These are phyloP conservation scores for Mucor circinelloides DNA, from an alignment of 371 early-diverging fungal species.

Conservation along the genomic window DNA sequence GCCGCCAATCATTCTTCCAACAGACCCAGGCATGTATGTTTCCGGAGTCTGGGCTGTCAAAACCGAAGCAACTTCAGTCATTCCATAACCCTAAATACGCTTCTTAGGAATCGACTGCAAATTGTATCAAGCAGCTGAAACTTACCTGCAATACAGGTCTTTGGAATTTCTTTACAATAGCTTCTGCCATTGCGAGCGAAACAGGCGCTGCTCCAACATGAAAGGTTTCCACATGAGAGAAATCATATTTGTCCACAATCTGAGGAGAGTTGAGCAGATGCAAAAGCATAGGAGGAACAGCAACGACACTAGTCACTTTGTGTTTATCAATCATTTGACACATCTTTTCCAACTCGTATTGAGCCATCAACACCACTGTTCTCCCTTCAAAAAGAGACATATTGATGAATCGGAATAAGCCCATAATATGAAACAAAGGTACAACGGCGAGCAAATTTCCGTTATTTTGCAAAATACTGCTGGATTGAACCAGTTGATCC, in stretches of 20 bases:
- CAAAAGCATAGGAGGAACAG: constrained; percentile 69
- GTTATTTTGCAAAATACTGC: neutral
- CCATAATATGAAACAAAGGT: constrained; percentile 85
- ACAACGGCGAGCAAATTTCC: constrained; percentile 65
- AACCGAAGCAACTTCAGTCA: constrained; percentile 58
- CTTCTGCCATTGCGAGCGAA: neutral
- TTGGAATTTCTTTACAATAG: constrained; percentile 1
- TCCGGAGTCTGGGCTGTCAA: constrained; percentile 57
- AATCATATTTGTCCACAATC: constrained; percentile 58
- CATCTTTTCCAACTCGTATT: constrained; percentile 38
- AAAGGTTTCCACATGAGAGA: constrained; percentile 56
- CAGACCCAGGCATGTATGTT: constrained; percentile 53
- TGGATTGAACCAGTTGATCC: neutral
- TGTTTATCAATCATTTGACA: constrained; percentile 58
- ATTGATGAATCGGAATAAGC: constrained; percentile 35
- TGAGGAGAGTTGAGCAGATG: constrained; percentile 47
- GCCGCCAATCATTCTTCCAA: constrained; percentile 60
- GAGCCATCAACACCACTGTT: constrained; percentile 25
- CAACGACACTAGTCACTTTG: constrained; percentile 56
- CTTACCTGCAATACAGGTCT: constrained; percentile 8
- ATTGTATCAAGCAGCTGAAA: neutral
- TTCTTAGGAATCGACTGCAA: neutral
- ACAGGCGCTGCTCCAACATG: constrained; percentile 79
- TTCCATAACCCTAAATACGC: constrained; percentile 49
- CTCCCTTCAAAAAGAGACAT: constrained; percentile 7